These are phyloP conservation scores for Mucor saturninus DNA, from an alignment of 371 early-diverging fungal genomes.

Conservation along the genomic window DNA sequence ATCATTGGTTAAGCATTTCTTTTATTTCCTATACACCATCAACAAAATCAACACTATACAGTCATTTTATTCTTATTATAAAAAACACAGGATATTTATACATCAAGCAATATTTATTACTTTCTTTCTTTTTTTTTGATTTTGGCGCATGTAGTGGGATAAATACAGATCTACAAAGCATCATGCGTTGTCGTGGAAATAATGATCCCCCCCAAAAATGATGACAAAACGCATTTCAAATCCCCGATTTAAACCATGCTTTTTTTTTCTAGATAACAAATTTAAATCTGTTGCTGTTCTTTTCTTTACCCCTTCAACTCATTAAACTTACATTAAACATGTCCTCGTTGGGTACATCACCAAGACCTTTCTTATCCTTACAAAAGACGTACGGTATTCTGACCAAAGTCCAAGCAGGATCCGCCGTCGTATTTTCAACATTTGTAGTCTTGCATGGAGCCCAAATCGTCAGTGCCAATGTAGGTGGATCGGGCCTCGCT, in stretches of 20 bases:
- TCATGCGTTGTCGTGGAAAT: no score
- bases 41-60: conserved; percentile 10
- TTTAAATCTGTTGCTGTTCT: not conserved
- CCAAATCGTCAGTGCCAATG: conserved; percentile 40
- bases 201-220: no score
- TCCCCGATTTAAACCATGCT: not conserved
- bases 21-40: not conserved
- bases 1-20: conserved; percentile 52
- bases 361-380: conserved; percentile 19
- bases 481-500: conserved; percentile 37
- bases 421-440: conserved; percentile 46
- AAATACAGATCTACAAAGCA: no score
- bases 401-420: conserved; percentile 41
- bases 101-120: conserved; percentile 1
- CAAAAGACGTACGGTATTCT: conserved; percentile 34
- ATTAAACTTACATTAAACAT: conserved; percentile 3
- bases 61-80: conserved; percentile 12
- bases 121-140: conserved; percentile 3
- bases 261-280: not conserved
- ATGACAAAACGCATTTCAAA: not conserved
- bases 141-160: no score
- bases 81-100: conserved; percentile 3
- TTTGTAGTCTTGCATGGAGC: conserved; percentile 39
- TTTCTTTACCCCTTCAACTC: not conserved
- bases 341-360: conserved; percentile 19